Percentiles rank a stretch among this genome's conserved stretches.
Conservation (phyloP, 306 rosid genomes). For the Acacia confusa region DNA sequence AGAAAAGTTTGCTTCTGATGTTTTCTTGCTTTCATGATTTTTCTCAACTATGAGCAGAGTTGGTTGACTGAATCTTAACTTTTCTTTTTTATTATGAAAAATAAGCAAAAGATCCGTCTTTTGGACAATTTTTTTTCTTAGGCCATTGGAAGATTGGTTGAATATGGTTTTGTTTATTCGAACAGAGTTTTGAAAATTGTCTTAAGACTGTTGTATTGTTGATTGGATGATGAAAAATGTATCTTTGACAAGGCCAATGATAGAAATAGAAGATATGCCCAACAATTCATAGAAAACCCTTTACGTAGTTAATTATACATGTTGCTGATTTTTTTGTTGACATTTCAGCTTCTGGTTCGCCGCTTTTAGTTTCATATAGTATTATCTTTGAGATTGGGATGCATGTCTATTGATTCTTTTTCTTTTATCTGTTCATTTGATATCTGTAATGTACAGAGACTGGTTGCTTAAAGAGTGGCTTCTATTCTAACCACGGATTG, state of each 20-base stretch:
- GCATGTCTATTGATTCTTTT: slow-evolving; percentile 7
- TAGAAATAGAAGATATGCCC: not conserved
- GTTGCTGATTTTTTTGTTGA: not conserved
- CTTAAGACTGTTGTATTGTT: not conserved
- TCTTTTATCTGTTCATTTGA: not conserved
- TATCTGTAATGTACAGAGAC: not conserved
- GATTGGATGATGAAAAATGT: not conserved
- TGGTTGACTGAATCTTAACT: not conserved
- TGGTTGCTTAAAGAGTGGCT: not conserved
- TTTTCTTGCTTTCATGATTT: not conserved
- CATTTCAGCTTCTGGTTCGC: not conserved
- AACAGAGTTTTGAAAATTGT: not conserved
- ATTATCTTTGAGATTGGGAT: not conserved
- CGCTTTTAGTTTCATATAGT: not conserved
- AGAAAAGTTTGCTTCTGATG: not conserved
- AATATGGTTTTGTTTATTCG: not conserved
- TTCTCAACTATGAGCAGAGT: not conserved
- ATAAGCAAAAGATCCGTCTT: not conserved
- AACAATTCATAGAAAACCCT: not conserved
- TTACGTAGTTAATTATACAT: not conserved
- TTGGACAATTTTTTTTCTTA: not conserved
- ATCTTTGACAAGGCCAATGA: not conserved
- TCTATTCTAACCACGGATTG: slow-evolving; percentile 6
- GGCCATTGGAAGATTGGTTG: not conserved
- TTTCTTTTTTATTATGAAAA: not conserved